Conservation (phyloP, 192 early-diverging fungal genomes). For the Chytriomyces confervae region DNA sequence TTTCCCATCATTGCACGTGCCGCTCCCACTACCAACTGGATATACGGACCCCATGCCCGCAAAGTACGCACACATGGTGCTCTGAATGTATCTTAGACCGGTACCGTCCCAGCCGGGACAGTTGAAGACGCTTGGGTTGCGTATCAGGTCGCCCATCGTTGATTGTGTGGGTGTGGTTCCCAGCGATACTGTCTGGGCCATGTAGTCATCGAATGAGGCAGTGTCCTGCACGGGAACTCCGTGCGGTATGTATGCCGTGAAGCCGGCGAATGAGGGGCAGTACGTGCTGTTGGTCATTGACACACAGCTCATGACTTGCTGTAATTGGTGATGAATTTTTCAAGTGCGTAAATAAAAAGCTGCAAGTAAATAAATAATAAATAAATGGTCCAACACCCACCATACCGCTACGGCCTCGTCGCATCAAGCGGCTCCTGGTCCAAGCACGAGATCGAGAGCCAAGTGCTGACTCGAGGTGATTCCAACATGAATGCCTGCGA, state of each 20-base stretch:
- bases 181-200: not conserved
- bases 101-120: slow-evolving; percentile 2
- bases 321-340: too few species aligned
- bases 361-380: not conserved
- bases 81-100: not conserved
- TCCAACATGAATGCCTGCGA: not conserved
- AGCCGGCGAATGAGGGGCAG: slow-evolving; percentile 4
- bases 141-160: not conserved
- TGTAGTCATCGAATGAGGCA: slow-evolving; percentile 13
- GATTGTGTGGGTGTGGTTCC: not conserved
- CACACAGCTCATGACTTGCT: not conserved
- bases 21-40: not conserved
- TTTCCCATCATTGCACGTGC: not conserved
- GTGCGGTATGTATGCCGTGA: not conserved
- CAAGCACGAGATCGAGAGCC: not conserved
- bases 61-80: not conserved
- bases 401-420: slow-evolving; percentile 19
- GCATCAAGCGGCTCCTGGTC: not conserved
- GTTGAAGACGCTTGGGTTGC: slow-evolving; percentile 12
- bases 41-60: not conserved
- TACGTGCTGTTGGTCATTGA: not conserved
- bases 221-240: not conserved
- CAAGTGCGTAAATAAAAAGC: not conserved
- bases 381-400: slow-evolving; percentile 10
- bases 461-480: too few species aligned